These are phyloP conservation scores for Capsicum rhomboideum DNA, from an alignment of 257 asterid species.

Conservation along the genomic window DNA sequence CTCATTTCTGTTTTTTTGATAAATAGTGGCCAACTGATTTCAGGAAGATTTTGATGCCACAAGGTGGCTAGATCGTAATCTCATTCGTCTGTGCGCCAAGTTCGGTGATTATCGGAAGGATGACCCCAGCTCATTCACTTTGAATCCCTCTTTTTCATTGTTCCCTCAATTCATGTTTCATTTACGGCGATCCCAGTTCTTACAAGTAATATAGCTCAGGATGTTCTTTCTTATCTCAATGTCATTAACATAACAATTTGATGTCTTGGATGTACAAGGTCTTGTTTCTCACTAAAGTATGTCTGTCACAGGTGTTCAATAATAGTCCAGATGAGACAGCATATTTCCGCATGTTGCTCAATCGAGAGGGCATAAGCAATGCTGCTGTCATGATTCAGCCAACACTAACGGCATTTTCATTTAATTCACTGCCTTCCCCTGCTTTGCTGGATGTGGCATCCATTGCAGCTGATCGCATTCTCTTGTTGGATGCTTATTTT, in stretches of 20 bases:
- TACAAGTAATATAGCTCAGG: constrained; percentile 50
- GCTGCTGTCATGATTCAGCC: constrained; percentile 99
- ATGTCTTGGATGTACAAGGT: background rate
- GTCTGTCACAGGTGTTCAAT: constrained; percentile 64
- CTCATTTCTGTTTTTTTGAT: background rate
- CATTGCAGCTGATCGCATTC: constrained; percentile 86
- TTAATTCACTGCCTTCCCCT: constrained; percentile 80
- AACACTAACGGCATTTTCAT: constrained; percentile 74
- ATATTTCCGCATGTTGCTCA: constrained; percentile 88
- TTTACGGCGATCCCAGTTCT: constrained; percentile 92
- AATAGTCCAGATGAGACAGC: constrained; percentile 99
- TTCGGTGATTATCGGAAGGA: constrained; percentile 98
- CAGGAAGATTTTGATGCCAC: constrained; percentile 97
- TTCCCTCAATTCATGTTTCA: constrained; percentile 97
- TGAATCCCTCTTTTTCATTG: constrained; percentile 74
- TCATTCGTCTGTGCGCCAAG: constrained; percentile 89
- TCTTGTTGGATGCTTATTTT: constrained; percentile 84
- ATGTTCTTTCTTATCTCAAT: background rate
- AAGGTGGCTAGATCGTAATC: constrained; percentile 92
- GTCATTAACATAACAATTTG: background rate
- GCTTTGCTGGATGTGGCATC: constrained; percentile 90
- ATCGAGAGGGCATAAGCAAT: constrained; percentile 85
- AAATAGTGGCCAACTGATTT: constrained; percentile 2
- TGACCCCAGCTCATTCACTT: constrained; percentile 78
- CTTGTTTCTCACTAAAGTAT: background rate